phyloP scores from a whole-genome alignment of 192 early-diverging fungal species.

The Coemansia sp. region DNA sequence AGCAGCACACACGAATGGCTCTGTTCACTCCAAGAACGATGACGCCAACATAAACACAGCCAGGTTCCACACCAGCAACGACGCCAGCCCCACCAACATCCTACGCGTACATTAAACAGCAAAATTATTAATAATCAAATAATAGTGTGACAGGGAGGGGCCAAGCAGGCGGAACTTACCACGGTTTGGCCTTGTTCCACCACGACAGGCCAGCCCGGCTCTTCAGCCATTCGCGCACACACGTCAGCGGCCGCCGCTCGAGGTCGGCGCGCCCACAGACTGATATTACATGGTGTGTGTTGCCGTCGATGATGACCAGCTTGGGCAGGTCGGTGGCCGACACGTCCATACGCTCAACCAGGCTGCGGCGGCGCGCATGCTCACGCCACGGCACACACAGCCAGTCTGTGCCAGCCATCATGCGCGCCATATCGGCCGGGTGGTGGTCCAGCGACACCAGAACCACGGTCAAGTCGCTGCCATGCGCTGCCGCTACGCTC shows the following conservation, averaged over 20 bases:
- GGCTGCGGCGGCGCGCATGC: constrained; percentile 30
- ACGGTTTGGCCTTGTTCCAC: constrained; percentile 46
- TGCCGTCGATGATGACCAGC: constrained; percentile 41
- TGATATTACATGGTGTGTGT: constrained; percentile 41
- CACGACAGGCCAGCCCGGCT: constrained; percentile 41
- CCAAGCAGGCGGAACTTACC: constrained; percentile 24
- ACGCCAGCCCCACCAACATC: constrained; percentile 13
- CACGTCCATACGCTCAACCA: constrained; percentile 39
- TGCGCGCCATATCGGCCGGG: constrained; percentile 46
- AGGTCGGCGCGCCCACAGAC: constrained; percentile 19
- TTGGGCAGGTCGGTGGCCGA: constrained; percentile 32
- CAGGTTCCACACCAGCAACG: constrained; percentile 27
- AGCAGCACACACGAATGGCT: no score
- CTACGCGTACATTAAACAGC: constrained; percentile 6
- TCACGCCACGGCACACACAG: constrained; percentile 49
- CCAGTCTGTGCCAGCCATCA: constrained; percentile 46
- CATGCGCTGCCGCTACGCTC: constrained; percentile 29
- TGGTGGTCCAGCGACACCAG: constrained; percentile 47
- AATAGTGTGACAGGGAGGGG: not conserved
- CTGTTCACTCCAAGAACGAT: constrained; percentile 7
- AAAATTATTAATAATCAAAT: not conserved
- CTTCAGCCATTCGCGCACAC: constrained; percentile 45
- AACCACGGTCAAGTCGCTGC: constrained; percentile 36
- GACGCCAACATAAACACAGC: constrained; percentile 13
- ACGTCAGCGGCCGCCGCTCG: constrained; percentile 44